phyloP scores from a whole-genome alignment of 2,329 filamentous ascomycete genomes.

The Xylariaceae sp. region DNA sequence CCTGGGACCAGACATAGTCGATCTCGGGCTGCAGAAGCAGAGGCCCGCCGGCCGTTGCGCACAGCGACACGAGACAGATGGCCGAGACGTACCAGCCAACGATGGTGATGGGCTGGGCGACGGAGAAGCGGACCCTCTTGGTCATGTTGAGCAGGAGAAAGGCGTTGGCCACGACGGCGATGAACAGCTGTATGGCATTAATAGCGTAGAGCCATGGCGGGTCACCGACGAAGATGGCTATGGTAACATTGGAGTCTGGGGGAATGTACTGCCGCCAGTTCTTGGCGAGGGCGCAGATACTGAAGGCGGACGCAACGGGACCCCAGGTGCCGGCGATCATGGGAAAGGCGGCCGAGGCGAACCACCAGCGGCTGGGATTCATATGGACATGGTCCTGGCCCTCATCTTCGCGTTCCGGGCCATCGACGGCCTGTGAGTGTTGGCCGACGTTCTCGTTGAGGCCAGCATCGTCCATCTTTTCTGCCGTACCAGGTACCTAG shows the following conservation, averaged over 20 bases:
- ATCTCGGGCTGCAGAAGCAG: slow-evolving; percentile 32
- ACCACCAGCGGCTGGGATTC: slow-evolving; percentile 53
- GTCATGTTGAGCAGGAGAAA: slow-evolving; percentile 87
- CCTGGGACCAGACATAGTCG: slow-evolving; percentile 64
- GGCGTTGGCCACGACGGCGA: slow-evolving; percentile 71
- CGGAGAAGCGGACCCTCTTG: slow-evolving; percentile 65
- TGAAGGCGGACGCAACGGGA: slow-evolving; percentile 80
- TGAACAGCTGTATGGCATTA: slow-evolving; percentile 69
- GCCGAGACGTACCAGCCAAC: slow-evolving; percentile 65
- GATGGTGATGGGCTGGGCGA: slow-evolving; percentile 80
- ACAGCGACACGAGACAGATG: slow-evolving; percentile 58
- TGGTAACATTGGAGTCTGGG: slow-evolving; percentile 37
- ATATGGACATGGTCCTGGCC: slow-evolving; percentile 33
- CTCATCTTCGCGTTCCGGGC: slow-evolving; percentile 13
- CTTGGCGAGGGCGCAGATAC: slow-evolving; percentile 75
- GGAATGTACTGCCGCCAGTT: slow-evolving; percentile 61
- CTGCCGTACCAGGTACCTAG: too few relatives aligned
- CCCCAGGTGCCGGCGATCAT: slow-evolving; percentile 79
- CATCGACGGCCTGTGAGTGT: slow-evolving; percentile 22
- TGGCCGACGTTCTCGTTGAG: slow-evolving; percentile 30
- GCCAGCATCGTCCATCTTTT: slow-evolving; percentile 34
- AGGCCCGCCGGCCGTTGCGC: slow-evolving; percentile 56
- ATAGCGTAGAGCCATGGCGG: slow-evolving; percentile 67
- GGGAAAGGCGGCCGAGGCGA: slow-evolving; percentile 59
- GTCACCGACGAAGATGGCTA: slow-evolving; percentile 51